Conservation (phyloP, 495 filamentous ascomycete species). For the Xeromyces bisporus region DNA sequence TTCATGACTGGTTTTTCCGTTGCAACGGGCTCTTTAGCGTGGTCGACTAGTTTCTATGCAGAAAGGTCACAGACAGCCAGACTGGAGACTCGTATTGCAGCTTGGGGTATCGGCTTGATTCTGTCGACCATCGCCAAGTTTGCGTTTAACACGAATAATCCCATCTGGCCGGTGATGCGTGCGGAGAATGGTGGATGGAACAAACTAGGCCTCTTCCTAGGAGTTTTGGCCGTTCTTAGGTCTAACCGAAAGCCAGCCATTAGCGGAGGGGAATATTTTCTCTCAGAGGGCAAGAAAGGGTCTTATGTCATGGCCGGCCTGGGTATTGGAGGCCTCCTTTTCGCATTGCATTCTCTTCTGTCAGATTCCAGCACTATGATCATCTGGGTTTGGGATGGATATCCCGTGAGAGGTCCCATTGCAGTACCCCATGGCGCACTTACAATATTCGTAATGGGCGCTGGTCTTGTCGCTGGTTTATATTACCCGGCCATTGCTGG, state of each 20-base stretch:
- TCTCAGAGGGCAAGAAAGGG: constrained; percentile 36
- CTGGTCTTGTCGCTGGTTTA: constrained; percentile 63
- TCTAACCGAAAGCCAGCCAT: constrained; percentile 44
- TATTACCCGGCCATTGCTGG: constrained; percentile 50
- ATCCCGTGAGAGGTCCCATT: constrained; percentile 76
- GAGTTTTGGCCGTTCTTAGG: constrained; percentile 51
- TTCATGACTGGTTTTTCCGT: constrained; percentile 70
- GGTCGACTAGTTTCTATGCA: constrained; percentile 62
- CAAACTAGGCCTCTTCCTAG: constrained; percentile 61
- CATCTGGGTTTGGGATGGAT: constrained; percentile 97
- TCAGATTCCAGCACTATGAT: constrained; percentile 99
- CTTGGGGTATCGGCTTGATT: constrained; percentile 68
- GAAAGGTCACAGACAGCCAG: constrained; percentile 56
- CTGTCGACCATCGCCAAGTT: constrained; percentile 83
- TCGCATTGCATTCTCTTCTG: constrained; percentile 81
- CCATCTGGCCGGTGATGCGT: constrained; percentile 90
- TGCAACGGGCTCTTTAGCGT: constrained; percentile 58
- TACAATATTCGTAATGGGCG: constrained; percentile 73
- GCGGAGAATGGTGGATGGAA: constrained; percentile 84
- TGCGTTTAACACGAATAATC: constrained; percentile 91
- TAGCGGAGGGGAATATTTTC: constrained; percentile 34
- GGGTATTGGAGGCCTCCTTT: constrained; percentile 71
- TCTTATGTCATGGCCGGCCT: constrained; percentile 56
- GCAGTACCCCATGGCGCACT: constrained; percentile 74
- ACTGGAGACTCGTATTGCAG: constrained; percentile 65